phyloP scores from a whole-genome alignment of 1,284 basidiomycete genomes.

The Peniophora sp. region DNA sequence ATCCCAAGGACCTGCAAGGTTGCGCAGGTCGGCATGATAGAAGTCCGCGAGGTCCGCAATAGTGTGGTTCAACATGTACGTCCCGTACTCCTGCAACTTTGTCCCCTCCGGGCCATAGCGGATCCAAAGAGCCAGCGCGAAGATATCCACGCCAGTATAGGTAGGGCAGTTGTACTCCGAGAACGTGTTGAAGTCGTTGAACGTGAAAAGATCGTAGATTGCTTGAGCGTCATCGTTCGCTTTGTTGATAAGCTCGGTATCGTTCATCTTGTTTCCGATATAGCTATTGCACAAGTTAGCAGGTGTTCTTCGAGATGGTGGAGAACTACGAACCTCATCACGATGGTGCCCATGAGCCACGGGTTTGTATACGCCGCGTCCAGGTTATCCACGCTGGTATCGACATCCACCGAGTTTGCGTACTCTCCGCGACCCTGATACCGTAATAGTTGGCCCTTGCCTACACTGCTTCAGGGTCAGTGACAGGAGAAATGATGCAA shows the following conservation, averaged over 20 bases:
- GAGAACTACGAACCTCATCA: neutral
- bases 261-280: constrained; percentile 1
- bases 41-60: neutral
- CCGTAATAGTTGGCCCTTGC: neutral
- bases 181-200: constrained; percentile 5
- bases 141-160: constrained; percentile 7
- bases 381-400: neutral
- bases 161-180: constrained; percentile 7
- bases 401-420: constrained; percentile 2
- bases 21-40: constrained; percentile 4
- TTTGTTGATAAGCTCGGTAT: neutral
- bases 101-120: constrained; percentile 1
- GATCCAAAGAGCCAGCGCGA: constrained; percentile 5
- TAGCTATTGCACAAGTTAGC: neutral
- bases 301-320: neutral
- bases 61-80: constrained; percentile 3
- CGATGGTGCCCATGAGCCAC: constrained; percentile 6
- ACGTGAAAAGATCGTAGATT: constrained; percentile 7
- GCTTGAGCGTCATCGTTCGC: constrained; percentile 1
- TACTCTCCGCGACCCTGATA: constrained; percentile 4
- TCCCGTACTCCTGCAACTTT: constrained; percentile 2
- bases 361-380: constrained; percentile 8
- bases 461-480: neutral
- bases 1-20: constrained; percentile 7
- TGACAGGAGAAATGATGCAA: neutral